Base-by-base conservation (phyloP, 1,139 yeast genomes). In the Lodderomyces elongisporus region DNA sequence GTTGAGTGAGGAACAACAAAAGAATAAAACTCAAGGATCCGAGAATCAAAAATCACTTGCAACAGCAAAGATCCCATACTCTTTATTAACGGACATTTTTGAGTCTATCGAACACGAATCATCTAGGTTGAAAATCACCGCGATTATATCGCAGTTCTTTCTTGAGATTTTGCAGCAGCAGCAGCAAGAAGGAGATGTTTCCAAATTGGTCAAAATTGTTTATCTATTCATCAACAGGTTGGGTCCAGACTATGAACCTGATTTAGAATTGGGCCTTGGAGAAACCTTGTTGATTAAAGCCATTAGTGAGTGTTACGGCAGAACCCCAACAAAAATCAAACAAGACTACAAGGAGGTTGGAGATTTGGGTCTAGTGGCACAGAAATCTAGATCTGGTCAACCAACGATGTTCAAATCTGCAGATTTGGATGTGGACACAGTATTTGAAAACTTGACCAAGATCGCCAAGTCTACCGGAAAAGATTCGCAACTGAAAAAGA, bases 161-260 rank as follows among this genome's bases (percentile, higher is more conserved):
- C 58, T 72, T 15, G 70, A 75, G 29, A 78, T 85, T 1, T 62
- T 89, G 35, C 23, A 24, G 10, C 18, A 18, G 15, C 57, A 70
- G 29, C n/a, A n/a, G n/a, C n/a, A n/a, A n/a, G 65, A 71, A 17
- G 67, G 77, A 8, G 48, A 59, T 14, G 79, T 85, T 1, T 62
- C 68, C 12, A 79, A 76, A 32, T 60, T 91, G 37, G 70, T 85
- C 4, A 76, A 74, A 39, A 77, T 85, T 1, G 84, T 89, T 1
- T 91, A 89, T 48, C 67, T 91, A 13, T 85, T 84, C 56, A 88
- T 89, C 51, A 89, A 89, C 53, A 66, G 93, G 36, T 65, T 91
- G 12, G 96, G 97, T 0, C 98, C 98, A 0, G 98, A 91, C 52
- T 91, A 91, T 52, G 96, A 87, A 49, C 73, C 73, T 0, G 96